Percentiles rank a stretch among this genome's conserved stretches.
These are phyloP conservation scores for Trichosporon sp. DNA, from an alignment of 1,284 basidiomycete species.

Conservation along the genomic window DNA sequence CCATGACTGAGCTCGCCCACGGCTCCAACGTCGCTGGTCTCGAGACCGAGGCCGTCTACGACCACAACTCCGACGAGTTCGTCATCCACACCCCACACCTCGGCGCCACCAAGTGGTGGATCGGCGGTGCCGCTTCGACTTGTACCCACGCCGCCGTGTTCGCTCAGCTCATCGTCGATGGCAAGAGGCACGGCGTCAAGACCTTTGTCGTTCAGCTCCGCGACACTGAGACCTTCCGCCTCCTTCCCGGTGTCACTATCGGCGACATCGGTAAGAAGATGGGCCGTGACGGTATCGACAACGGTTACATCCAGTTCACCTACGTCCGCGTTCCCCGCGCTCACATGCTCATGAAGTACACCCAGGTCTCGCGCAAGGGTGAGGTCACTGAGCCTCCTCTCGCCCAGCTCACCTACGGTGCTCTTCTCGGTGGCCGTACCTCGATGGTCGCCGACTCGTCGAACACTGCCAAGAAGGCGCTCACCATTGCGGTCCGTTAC, in stretches of 20 bases:
- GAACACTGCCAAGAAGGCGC: constrained; percentile 62
- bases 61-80: constrained; percentile 61
- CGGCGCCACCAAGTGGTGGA: constrained; percentile 63
- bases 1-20: constrained; percentile 61
- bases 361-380: constrained; percentile 60
- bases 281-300: constrained; percentile 70
- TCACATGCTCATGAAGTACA: constrained; percentile 65
- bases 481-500: constrained; percentile 64
- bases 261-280: constrained; percentile 66
- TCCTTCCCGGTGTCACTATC: constrained; percentile 62
- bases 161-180: constrained; percentile 62
- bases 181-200: constrained; percentile 63
- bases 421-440: constrained; percentile 62
- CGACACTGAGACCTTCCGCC: constrained; percentile 60
- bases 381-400: constrained; percentile 58
- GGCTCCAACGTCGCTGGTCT: constrained; percentile 64
- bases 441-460: constrained; percentile 63
- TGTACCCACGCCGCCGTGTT: constrained; percentile 64
- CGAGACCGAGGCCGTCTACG: constrained; percentile 64
- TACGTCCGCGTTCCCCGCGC: constrained; percentile 67
- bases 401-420: constrained; percentile 64
- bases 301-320: constrained; percentile 79
- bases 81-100: constrained; percentile 63
- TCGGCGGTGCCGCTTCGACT: constrained; percentile 63
- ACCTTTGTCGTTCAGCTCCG: constrained; percentile 63